phyloP scores from a whole-genome alignment of 2,329 filamentous ascomycete species.

The Hymenoscyphus fraxineus region DNA sequence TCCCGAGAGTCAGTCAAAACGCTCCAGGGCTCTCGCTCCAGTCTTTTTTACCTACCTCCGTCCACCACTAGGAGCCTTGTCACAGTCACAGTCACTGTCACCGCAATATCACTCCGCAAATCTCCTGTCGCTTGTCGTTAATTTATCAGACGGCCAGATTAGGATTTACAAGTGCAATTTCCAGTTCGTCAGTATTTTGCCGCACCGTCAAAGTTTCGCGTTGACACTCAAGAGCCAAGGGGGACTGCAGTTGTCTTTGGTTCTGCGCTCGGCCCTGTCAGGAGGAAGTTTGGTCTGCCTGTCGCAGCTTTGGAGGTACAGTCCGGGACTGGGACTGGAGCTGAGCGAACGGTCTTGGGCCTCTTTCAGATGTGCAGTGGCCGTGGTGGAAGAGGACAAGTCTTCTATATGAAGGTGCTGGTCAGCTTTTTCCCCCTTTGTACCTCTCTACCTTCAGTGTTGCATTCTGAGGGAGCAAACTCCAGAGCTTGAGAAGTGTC shows the following conservation, averaged over 20 bases:
- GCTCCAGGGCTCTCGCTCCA: background rate
- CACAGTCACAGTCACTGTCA: background rate
- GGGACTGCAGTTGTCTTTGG: constrained; percentile 11
- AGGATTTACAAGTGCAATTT: background rate
- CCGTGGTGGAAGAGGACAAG: background rate
- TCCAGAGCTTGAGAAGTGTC: constrained; percentile 17
- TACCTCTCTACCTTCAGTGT: background rate
- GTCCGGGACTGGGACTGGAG: constrained; percentile 7
- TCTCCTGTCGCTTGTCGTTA: background rate
- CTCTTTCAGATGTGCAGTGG: constrained; percentile 2
- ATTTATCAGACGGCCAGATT: background rate
- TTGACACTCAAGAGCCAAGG: background rate
- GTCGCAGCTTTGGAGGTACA: constrained; percentile 29
- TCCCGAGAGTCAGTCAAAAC: background rate
- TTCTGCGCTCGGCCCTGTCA: constrained; percentile 31
- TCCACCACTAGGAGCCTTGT: too few species aligned
- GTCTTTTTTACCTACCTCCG: background rate
- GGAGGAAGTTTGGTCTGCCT: constrained; percentile 15
- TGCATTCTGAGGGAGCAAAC: background rate
- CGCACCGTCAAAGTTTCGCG: background rate
- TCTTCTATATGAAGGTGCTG: background rate
- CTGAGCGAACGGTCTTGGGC: constrained; percentile 8
- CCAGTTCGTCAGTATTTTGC: background rate
- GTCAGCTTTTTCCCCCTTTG: background rate
- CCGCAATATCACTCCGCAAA: background rate